Percentiles rank a stretch among this genome's conserved stretches.
Conservation (phyloP, 352 stramenopile species). For the Phytophthora sojae region DNA sequence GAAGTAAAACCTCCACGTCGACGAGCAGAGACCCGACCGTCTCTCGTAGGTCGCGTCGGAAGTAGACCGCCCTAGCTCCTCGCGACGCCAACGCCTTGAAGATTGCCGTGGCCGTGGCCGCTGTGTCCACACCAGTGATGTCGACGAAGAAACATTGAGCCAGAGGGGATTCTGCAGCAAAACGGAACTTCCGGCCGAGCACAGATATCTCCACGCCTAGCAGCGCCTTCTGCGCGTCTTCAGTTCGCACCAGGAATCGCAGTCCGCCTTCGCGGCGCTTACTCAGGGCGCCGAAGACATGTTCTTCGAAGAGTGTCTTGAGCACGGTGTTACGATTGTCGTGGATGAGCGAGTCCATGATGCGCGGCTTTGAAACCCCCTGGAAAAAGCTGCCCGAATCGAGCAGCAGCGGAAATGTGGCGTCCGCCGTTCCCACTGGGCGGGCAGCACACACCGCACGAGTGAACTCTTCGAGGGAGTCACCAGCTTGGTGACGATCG, state of each 20-base stretch:
- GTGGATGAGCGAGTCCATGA: not conserved
- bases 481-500: no score
- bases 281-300: not conserved
- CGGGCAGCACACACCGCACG: no score
- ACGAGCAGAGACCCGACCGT: not conserved
- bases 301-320: not conserved
- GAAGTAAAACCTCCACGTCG: not conserved
- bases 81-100: not conserved
- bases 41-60: not conserved
- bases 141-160: not conserved
- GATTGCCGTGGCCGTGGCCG: not conserved
- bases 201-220: not conserved
- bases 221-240: not conserved
- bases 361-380: no score
- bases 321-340: not conserved
- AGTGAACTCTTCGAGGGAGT: no score
- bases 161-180: not conserved
- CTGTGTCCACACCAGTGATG: not conserved
- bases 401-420: no score
- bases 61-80: not conserved
- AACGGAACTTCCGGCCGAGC: not conserved
- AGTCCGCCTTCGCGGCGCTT: not conserved
- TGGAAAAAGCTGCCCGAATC: no score
- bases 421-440: no score
- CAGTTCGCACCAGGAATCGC: not conserved